Evolutionary conservation across 768 basidiomycete species (phyloP).

Genomic region (Lactifluus hygrophoroides): DNA sequence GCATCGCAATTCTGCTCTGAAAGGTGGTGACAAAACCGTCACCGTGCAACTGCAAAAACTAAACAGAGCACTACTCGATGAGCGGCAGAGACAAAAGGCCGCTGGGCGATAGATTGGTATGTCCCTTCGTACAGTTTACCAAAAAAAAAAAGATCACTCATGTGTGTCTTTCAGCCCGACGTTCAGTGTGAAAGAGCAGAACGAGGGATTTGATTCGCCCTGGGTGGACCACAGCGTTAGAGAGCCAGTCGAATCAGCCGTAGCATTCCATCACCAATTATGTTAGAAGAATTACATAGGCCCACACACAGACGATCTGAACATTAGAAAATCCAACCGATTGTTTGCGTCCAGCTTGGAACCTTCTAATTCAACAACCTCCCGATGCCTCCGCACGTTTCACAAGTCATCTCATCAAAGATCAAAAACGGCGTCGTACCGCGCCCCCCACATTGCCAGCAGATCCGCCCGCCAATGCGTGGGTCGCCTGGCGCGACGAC

Average conservation of each 20-base stretch:
- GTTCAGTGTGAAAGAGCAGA: too few species aligned
- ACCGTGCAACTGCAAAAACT: slow-evolving; percentile 31
- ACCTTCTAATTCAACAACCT: slow-evolving; percentile 26
- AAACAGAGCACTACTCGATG: slow-evolving; percentile 27
- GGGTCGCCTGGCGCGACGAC: slow-evolving; percentile 59
- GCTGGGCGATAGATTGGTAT: neutral
- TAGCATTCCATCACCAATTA: too few species aligned
- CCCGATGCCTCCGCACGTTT: slow-evolving; percentile 55
- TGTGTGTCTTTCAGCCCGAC: too few species aligned
- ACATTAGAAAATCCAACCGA: neutral
- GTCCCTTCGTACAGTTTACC: neutral
- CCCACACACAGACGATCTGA: too few species aligned
- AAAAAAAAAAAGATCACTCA: too few species aligned
- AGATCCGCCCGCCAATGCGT: slow-evolving; percentile 56
- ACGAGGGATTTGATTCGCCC: too few species aligned
- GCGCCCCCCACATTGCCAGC: slow-evolving; percentile 56
- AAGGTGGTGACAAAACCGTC: slow-evolving; percentile 30
- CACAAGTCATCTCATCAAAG: slow-evolving; percentile 46
- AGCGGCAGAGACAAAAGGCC: slow-evolving; percentile 16
- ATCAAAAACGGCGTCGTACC: slow-evolving; percentile 46
- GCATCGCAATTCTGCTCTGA: slow-evolving; percentile 25
- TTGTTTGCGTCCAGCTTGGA: neutral
- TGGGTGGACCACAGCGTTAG: too few species aligned
- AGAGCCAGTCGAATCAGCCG: too few species aligned
- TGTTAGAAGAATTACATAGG: too few species aligned